A percentile compares a stretch with the other conserved stretches of the same genome.
These are phyloP conservation scores for Psilocybe subaeruginosa DNA, from an alignment of 768 basidiomycete species.

Conservation along the genomic window DNA sequence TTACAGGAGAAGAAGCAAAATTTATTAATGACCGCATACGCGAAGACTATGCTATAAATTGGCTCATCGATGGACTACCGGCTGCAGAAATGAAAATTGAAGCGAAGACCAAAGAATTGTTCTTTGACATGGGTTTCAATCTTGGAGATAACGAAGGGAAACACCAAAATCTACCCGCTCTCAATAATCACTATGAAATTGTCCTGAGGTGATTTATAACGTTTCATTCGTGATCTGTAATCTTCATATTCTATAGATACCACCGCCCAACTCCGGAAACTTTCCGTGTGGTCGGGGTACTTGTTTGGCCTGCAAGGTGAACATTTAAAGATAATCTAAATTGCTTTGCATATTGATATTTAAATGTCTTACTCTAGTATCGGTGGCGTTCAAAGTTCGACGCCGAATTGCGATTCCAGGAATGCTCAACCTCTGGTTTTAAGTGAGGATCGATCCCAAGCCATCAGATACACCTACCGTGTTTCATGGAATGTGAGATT, in stretches of 20 bases:
- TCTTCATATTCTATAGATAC: constrained; percentile 56
- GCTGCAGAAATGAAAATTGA: constrained; percentile 93
- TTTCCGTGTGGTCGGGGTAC: constrained; percentile 90
- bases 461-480: constrained; percentile 84
- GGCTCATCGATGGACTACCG: constrained; percentile 93
- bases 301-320: constrained; percentile 73
- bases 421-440: constrained; percentile 54
- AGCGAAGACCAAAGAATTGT: constrained; percentile 75
- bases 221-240: neutral
- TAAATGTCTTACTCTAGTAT: constrained; percentile 41
- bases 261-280: constrained; percentile 70
- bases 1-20: constrained; percentile 74
- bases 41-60: constrained; percentile 93
- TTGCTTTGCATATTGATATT: neutral
- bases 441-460: constrained; percentile 59
- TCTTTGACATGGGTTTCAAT: constrained; percentile 94
- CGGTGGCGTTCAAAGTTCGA: constrained; percentile 58
- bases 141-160: constrained; percentile 75
- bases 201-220: constrained; percentile 59
- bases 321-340: neutral
- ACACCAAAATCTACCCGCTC: constrained; percentile 59
- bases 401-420: constrained; percentile 54
- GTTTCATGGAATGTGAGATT: constrained; percentile 77
- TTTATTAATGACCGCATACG: constrained; percentile 92
- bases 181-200: constrained; percentile 95